Evolutionary conservation across 2,329 filamentous ascomycete genomes (phyloP), one percentile per base, ranked within the genome.

Genomic region (Nemania sp.): DNA sequence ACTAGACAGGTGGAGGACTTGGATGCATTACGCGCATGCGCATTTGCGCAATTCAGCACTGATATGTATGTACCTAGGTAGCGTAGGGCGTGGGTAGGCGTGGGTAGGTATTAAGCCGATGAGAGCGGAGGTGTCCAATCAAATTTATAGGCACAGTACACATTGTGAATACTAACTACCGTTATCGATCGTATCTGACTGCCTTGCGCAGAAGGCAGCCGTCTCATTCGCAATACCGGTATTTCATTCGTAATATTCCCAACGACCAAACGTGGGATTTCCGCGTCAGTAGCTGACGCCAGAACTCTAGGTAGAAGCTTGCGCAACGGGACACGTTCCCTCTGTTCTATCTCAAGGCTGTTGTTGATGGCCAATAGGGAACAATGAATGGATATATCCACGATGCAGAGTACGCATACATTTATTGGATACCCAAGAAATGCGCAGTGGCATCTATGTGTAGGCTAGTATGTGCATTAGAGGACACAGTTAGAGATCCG

Each of bases 151-250:
- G n/a, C n/a, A n/a, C n/a, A n/a, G 20, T 15, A 24, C 41, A 11
- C 38, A 20, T 1, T 45, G 22, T 45, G 6, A 3, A 20, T n/a
- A 4, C n/a, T n/a, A n/a, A n/a, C n/a, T 43, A n/a, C 43, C n/a
- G 35, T 51, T 41, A 41, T 41, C 11, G 20, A 38, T 26, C 43
- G 13, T 18, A 59, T 55, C 29, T 43, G 29, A 57, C 57, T 68
- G 57, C 58, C 59, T 66, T 61, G 62, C 54, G 66, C 61, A 54
- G 45, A 57, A 70, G 68, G 66, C 57, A 65, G 62, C 68, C 55
- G 7, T 26, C 62, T n/a, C n/a, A n/a, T n/a, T n/a, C n/a, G n/a
- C n/a, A n/a, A n/a, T n/a, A n/a, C n/a, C n/a, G n/a, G n/a, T n/a
- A 49, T 55, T 22, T 53, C 49, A 51, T n/a, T 43, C 8, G 10